Base-by-base conservation (phyloP, 2,329 filamentous ascomycete species). In the Colletotrichum incanum region DNA sequence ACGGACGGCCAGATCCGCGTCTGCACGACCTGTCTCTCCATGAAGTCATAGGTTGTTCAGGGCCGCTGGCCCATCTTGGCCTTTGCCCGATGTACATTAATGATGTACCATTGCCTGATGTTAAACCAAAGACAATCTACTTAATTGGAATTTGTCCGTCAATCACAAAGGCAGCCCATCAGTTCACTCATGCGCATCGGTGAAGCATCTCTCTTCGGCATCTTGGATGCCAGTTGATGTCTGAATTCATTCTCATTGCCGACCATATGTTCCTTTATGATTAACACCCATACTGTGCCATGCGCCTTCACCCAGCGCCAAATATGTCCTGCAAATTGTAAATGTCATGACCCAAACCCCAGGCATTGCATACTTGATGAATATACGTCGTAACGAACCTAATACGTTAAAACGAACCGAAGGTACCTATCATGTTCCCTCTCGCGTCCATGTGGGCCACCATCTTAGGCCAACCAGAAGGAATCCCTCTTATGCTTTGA, bases 271-370 rank as follows among this genome's bases (percentile, higher is more conserved):
- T 54, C 54, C 43, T 64, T 59, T 43, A 59, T 63, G 45, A 69
- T 41, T 43, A 70, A 70, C 60, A 58, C 9, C 47, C 65, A 54
- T 47, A 60, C 39, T 52, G 54, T 43, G 45, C 66, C 65, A 28
- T 59, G 41, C 61, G 59, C 60, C 70, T 59, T 55, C 18, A 18
- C 37, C 66, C 45, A 59, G 70, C 66, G 65, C 66, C 70, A 55
- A 16, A 69, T 60, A 72, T 65, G 52, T 60, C 55, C 50, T 65
- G 52, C 67, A 66, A 60, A 52, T 28, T 31, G 31, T 34, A 37
- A 49, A 50, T 58, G 39, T 65, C 39, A 45, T 64, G 47, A 39
- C 54, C 63, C 45, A 56, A 41, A 63, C 55, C 65, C 52, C 47
- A 49, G 65, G 16, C 55, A 16, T 65, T 41, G 47, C 59, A 45